A percentile compares a stretch with the other conserved stretches of the same genome.
Conservation (phyloP, 805 yeast genomes). For the Huiozyma sinensis region DNA sequence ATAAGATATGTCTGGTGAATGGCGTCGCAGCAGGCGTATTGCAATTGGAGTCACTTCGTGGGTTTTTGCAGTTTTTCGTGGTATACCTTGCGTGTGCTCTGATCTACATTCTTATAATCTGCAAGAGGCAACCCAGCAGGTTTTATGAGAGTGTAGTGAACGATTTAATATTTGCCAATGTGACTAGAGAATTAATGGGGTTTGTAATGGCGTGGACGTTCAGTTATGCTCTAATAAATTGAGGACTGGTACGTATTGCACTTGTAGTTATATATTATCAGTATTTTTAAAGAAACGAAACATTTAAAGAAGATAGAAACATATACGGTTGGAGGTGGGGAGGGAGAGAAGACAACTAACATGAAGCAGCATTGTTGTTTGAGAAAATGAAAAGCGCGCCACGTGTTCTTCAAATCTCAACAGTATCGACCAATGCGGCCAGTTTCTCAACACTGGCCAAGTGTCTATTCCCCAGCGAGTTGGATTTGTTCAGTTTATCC, state of each 20-base stretch:
- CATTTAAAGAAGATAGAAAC: neutral
- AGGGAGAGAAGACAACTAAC: neutral
- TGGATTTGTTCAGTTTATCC: slow-evolving; percentile 35
- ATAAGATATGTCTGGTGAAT: slow-evolving; percentile 37
- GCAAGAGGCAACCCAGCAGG: slow-evolving; percentile 27
- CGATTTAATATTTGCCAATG: slow-evolving; percentile 34
- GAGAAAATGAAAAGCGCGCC: neutral
- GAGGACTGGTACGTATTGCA: neutral
- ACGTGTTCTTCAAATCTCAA: slow-evolving; percentile 8
- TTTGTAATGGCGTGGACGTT: slow-evolving; percentile 52
- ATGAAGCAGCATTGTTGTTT: neutral
- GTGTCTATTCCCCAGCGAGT: slow-evolving; percentile 26
- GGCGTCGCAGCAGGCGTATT: slow-evolving; percentile 50
- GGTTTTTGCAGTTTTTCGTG: slow-evolving; percentile 35
- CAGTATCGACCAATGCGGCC: slow-evolving; percentile 25
- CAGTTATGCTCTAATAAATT: slow-evolving; percentile 31
- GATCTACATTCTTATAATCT: slow-evolving; percentile 27
- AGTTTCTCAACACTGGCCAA: slow-evolving; percentile 30
- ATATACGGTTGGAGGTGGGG: neutral
- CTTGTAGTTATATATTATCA: neutral
- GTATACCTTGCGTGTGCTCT: slow-evolving; percentile 28
- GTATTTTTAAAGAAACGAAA: no score
- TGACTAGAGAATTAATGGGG: slow-evolving; percentile 40
- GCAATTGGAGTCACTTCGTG: slow-evolving; percentile 38
- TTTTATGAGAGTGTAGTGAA: slow-evolving; percentile 33